These are phyloP conservation scores for Pulveroboletus sp. DNA, from an alignment of 768 basidiomycete genomes.

Conservation along the genomic window DNA sequence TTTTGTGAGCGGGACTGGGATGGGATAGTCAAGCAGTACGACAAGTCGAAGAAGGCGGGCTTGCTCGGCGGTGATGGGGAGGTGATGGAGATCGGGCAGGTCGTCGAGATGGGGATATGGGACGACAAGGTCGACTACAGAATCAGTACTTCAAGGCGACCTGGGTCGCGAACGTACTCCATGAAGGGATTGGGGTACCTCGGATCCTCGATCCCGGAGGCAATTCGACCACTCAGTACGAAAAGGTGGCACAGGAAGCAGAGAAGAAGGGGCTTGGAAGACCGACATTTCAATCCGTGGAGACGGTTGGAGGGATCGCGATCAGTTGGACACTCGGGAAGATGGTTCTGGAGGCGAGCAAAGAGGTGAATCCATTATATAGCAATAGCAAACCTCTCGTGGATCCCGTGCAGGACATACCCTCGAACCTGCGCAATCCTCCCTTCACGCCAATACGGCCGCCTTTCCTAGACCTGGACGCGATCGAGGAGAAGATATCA, in stretches of 20 bases:
- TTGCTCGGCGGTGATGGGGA: conserved; percentile 61
- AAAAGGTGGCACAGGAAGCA: conserved; percentile 72
- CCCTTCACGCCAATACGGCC: conserved; percentile 65
- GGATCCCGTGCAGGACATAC: conserved; percentile 69
- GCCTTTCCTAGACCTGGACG: conserved; percentile 53
- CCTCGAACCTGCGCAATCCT: conserved; percentile 41
- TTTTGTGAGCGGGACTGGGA: conserved; percentile 84
- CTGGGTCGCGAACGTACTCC: conserved; percentile 94
- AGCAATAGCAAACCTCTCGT: conserved; percentile 53
- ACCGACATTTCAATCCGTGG: conserved; percentile 88
- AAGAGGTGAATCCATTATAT: conserved; percentile 58
- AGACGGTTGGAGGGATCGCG: conserved; percentile 88
- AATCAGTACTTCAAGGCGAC: conserved; percentile 99
- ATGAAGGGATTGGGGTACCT: conserved; percentile 94
- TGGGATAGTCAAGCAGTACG: conserved; percentile 66
- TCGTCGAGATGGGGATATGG: conserved; percentile 68
- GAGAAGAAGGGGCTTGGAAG: conserved; percentile 75
- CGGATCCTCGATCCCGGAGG: conserved; percentile 85
- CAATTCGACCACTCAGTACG: conserved; percentile 63
- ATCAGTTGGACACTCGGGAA: conserved; percentile 98
- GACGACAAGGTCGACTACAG: conserved; percentile 72
- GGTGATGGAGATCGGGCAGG: conserved; percentile 52
- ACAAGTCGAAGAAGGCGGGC: conserved; percentile 44
- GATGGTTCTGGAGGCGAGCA: conserved; percentile 97
- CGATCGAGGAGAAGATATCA: conserved; percentile 59